Conservation (phyloP, 2,329 filamentous ascomycete species). For the Penicillium sp. region DNA sequence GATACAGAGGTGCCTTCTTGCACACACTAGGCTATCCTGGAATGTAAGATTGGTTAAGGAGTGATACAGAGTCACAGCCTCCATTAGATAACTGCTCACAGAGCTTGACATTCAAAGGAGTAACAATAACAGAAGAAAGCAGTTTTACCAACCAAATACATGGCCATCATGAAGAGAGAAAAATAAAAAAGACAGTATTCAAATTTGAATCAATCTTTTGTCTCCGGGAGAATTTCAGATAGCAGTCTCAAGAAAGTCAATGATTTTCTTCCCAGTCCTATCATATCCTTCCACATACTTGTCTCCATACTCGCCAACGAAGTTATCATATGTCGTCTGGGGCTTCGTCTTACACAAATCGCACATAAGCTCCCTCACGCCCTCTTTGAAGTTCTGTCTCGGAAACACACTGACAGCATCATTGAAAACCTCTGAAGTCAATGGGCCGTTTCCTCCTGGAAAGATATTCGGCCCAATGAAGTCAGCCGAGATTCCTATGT, state of each 20-base stretch:
- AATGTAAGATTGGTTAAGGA: too few relatives aligned
- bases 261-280: not conserved
- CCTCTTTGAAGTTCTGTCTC: constrained; percentile 32
- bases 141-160: too few relatives aligned
- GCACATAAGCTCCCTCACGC: constrained; percentile 40
- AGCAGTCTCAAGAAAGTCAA: not conserved
- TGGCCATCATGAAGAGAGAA: too few relatives aligned
- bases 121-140: too few relatives aligned
- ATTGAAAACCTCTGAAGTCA: constrained; percentile 34
- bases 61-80: too few relatives aligned
- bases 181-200: too few relatives aligned
- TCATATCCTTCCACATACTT: constrained; percentile 5
- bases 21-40: too few relatives aligned
- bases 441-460: constrained; percentile 15
- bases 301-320: constrained; percentile 27
- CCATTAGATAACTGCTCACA: too few relatives aligned
- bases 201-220: too few relatives aligned
- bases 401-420: constrained; percentile 38
- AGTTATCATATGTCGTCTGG: constrained; percentile 40
- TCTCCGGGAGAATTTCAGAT: not conserved
- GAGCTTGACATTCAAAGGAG: too few relatives aligned
- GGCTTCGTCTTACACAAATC: constrained; percentile 46
- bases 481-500: constrained; percentile 40
- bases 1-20: too few relatives aligned
- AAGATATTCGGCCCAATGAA: constrained; percentile 37